Percentiles rank a stretch among this genome's conserved stretches.
These are phyloP conservation scores for Primulina tabacum DNA, from an alignment of 257 asterid species.

Conservation along the genomic window DNA sequence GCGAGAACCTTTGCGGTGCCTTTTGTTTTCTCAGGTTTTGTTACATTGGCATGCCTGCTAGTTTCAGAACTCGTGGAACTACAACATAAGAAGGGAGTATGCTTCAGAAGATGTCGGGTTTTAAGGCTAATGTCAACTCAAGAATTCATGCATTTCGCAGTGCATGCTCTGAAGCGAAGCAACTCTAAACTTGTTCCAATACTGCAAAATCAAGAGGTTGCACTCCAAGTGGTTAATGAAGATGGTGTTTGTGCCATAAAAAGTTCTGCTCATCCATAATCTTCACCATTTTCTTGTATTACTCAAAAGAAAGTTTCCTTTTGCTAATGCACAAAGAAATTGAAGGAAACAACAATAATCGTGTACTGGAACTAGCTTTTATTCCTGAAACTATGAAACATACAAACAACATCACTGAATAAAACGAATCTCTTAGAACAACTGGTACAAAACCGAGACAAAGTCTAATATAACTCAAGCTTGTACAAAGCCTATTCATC, in stretches of 20 bases:
- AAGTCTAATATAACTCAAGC: slow-evolving; percentile 10
- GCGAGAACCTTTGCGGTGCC: slow-evolving; percentile 3
- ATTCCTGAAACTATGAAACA: slow-evolving; percentile 25
- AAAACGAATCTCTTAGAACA: slow-evolving; percentile 16
- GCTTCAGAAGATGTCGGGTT: slow-evolving; percentile 17
- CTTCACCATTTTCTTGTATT: background rate
- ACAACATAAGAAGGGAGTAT: slow-evolving; percentile 6
- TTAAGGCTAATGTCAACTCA: slow-evolving; percentile 15
- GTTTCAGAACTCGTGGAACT: slow-evolving; percentile 14
- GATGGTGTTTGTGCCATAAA: background rate
- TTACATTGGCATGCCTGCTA: slow-evolving; percentile 21
- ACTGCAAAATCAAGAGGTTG: background rate
- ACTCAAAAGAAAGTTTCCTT: background rate
- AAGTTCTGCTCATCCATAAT: background rate
- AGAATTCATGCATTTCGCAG: slow-evolving; percentile 7
- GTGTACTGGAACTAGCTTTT: background rate
- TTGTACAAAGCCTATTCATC: background rate
- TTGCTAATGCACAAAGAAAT: background rate
- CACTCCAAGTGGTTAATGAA: background rate
- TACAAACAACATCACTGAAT: slow-evolving; percentile 21
- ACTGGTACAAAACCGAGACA: slow-evolving; percentile 17
- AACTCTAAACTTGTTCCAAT: slow-evolving; percentile 5
- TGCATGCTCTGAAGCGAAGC: slow-evolving; percentile 21
- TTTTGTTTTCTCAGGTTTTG: slow-evolving; percentile 23
- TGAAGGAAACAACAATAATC: background rate